Evolutionary conservation across 1,284 basidiomycete species (phyloP).

Genomic region (Heterobasidion occidentale): DNA sequence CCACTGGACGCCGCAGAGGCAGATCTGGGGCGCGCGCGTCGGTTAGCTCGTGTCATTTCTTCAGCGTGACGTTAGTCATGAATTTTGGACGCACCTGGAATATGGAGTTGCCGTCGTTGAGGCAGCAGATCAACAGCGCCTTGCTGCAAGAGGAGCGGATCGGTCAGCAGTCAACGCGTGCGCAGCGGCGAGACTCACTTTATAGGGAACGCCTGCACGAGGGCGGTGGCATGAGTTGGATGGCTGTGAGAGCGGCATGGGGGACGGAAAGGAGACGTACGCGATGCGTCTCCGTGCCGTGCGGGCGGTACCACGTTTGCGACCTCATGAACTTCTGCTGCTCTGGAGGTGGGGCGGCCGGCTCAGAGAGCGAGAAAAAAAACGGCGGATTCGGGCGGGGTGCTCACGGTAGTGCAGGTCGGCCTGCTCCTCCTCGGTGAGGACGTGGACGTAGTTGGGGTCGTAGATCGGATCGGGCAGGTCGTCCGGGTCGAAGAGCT

Average conservation of each 20-base stretch:
- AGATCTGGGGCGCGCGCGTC: conserved; percentile 27
- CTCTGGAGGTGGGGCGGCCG: conserved; percentile 30
- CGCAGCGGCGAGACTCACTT: conserved; percentile 31
- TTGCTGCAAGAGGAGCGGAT: conserved; percentile 26
- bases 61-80: not conserved
- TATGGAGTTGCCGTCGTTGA: conserved; percentile 77
- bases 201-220: conserved; percentile 71
- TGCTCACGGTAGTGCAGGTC: conserved; percentile 60
- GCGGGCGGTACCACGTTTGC: conserved; percentile 84
- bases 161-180: conserved; percentile 6
- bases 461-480: conserved; percentile 71
- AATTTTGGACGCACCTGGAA: conserved; percentile 47
- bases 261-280: conserved; percentile 26
- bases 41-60: conserved; percentile 3
- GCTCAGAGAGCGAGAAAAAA: not conserved
- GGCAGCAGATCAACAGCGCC: conserved; percentile 53
- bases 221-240: conserved; percentile 4
- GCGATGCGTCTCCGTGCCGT: conserved; percentile 80
- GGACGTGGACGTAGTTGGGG: conserved; percentile 67
- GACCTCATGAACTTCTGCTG: conserved; percentile 60
- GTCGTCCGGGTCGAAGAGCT: conserved; percentile 67
- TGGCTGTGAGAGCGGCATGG: not conserved
- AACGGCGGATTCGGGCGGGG: not conserved
- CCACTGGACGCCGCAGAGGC: conserved; percentile 84
- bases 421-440: conserved; percentile 65